Conservation (phyloP, 2,329 filamentous ascomycete species). For the Penicillium italicum region DNA sequence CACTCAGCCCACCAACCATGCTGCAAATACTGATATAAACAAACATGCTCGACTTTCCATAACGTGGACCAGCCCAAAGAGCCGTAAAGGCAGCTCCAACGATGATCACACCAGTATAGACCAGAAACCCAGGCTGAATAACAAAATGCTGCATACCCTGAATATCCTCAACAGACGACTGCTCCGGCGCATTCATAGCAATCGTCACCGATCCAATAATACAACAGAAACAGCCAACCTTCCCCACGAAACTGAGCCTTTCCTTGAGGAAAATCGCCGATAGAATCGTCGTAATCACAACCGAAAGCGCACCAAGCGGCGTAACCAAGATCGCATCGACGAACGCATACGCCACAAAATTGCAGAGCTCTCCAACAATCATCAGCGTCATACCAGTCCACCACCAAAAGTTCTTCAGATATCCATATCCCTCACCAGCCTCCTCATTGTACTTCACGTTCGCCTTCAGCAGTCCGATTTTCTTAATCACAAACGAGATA, state of each 20-base stretch:
- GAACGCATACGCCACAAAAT: slow-evolving; percentile 95
- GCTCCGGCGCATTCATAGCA: slow-evolving; percentile 83
- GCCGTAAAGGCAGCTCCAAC: slow-evolving; percentile 68
- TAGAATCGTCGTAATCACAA: slow-evolving; percentile 86
- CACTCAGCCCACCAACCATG: slow-evolving; percentile 87
- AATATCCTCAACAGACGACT: slow-evolving; percentile 80
- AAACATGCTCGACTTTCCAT: slow-evolving; percentile 95
- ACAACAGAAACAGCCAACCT: slow-evolving; percentile 92
- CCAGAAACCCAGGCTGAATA: slow-evolving; percentile 79
- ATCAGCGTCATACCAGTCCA: slow-evolving; percentile 95
- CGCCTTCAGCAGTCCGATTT: slow-evolving; percentile 81
- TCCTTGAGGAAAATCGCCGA: slow-evolving; percentile 96
- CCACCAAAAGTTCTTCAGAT: slow-evolving; percentile 93
- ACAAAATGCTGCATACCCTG: slow-evolving; percentile 90
- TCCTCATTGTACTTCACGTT: slow-evolving; percentile 96
- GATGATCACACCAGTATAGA: slow-evolving; percentile 78
- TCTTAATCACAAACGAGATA: slow-evolving; percentile 92
- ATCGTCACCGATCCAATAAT: slow-evolving; percentile 92
- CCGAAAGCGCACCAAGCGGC: slow-evolving; percentile 82
- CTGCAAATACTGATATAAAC: slow-evolving; percentile 97
- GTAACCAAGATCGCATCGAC: slow-evolving; percentile 95
- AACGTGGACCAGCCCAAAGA: slow-evolving; percentile 77
- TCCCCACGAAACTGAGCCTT: slow-evolving; percentile 88
- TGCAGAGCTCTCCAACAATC: slow-evolving; percentile 95
- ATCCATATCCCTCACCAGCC: slow-evolving; percentile 93